phyloP scores from a whole-genome alignment of 495 filamentous ascomycete genomes.

The Glarea lozoyensis region DNA sequence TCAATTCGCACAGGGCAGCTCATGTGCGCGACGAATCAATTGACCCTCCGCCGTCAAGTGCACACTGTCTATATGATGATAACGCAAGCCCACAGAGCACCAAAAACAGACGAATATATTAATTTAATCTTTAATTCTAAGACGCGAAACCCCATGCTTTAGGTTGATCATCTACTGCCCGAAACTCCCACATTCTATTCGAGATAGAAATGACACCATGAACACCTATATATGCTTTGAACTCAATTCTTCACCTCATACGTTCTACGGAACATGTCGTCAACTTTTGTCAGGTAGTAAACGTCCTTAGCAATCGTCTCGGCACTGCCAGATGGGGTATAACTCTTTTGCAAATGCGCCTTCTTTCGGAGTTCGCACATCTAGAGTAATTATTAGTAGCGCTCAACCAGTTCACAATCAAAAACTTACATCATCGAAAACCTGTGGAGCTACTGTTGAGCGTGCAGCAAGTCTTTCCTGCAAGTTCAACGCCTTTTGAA shows the following conservation, averaged over 20 bases:
- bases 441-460: conserved; percentile 66
- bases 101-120: no score
- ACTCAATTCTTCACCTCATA: conserved; percentile 81
- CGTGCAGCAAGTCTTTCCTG: conserved; percentile 64
- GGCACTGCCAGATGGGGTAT: conserved; percentile 64
- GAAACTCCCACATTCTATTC: background rate
- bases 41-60: no score
- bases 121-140: no score
- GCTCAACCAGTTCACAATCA: background rate
- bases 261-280: conserved; percentile 89
- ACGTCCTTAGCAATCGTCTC: conserved; percentile 69
- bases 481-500: conserved; percentile 73
- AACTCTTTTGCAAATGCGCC: conserved; percentile 90
- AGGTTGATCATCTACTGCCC: no score
- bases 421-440: conserved; percentile 57
- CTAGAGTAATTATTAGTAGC: conserved; percentile 26
- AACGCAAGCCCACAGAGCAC: no score
- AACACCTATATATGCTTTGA: conserved; percentile 1
- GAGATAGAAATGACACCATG: background rate
- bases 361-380: conserved; percentile 92
- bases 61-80: no score
- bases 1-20: no score
- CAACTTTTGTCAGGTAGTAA: conserved; percentile 85
- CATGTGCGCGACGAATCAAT: no score
- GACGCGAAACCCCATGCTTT: no score